These are phyloP conservation scores for Populus deltoides DNA, from an alignment of 345 rosid species.

Conservation along the genomic window DNA sequence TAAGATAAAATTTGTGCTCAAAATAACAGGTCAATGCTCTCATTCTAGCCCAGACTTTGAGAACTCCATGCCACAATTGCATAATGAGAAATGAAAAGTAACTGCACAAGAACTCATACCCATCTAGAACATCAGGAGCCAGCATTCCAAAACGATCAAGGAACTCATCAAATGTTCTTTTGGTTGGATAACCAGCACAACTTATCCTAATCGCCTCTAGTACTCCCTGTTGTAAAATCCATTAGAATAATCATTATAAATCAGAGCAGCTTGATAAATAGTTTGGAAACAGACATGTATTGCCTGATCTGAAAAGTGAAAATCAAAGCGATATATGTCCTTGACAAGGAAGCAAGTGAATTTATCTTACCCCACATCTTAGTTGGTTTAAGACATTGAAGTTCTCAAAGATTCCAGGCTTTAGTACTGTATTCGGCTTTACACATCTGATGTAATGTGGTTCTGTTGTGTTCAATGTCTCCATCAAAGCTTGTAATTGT, in stretches of 20 bases:
- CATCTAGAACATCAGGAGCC: conserved; percentile 58
- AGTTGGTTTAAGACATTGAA: conserved; percentile 53
- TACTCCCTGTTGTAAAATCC: conserved; percentile 33
- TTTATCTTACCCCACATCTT: conserved; percentile 56
- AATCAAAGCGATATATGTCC: conserved; percentile 1
- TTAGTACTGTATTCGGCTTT: conserved; percentile 58
- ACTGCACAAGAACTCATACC: conserved; percentile 26
- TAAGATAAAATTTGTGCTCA: not conserved
- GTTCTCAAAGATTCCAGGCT: conserved; percentile 58
- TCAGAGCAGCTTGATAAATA: not conserved
- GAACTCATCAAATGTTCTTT: conserved; percentile 71
- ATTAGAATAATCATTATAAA: not conserved
- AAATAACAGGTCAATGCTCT: not conserved
- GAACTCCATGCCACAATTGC: not conserved
- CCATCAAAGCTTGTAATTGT: conserved; percentile 65
- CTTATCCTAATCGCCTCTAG: conserved; percentile 81
- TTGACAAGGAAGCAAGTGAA: not conserved
- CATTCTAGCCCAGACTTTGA: conserved; percentile 5
- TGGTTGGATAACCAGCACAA: conserved; percentile 85
- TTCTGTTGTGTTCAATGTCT: conserved; percentile 59
- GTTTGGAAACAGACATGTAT: not conserved
- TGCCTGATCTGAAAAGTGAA: not conserved
- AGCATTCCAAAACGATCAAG: conserved; percentile 79
- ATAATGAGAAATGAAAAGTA: not conserved
- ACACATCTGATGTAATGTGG: conserved; percentile 70